phyloP scores from a whole-genome alignment of 192 early-diverging fungal genomes.

The Phycomyces blakesleeanus region DNA sequence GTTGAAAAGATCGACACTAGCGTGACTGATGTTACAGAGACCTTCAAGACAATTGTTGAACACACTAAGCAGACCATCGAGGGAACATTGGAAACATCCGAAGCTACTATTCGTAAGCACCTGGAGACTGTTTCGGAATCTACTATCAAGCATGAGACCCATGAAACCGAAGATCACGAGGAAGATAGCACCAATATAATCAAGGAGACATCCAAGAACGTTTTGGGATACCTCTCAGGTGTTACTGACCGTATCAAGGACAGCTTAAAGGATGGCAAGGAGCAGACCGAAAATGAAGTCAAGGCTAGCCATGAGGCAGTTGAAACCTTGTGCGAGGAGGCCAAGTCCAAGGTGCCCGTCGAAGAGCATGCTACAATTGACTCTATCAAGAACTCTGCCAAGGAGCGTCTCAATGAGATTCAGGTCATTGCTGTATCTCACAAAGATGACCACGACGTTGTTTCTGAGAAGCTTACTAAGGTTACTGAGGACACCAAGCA shows the following conservation, averaged over 20 bases:
- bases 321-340: slow-evolving; percentile 10
- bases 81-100: slow-evolving; percentile 3
- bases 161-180: neutral
- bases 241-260: slow-evolving; percentile 8
- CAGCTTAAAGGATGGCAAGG: neutral
- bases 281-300: slow-evolving; percentile 5
- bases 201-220: slow-evolving; percentile 9
- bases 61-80: slow-evolving; percentile 6
- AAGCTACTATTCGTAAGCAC: slow-evolving; percentile 12
- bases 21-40: neutral
- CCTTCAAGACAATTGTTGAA: neutral
- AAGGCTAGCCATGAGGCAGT: neutral
- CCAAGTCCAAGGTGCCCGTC: slow-evolving; percentile 10
- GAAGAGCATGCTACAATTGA: slow-evolving; percentile 9
- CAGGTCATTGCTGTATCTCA: neutral
- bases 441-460: slow-evolving; percentile 4
- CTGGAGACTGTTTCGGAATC: slow-evolving; percentile 16
- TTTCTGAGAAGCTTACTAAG: slow-evolving; percentile 10
- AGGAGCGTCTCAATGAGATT: slow-evolving; percentile 13
- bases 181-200: neutral
- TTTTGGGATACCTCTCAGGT: slow-evolving; percentile 1
- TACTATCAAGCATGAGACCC: neutral
- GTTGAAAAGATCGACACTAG: slow-evolving; percentile 8
- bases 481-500: slow-evolving; percentile 10
- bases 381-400: slow-evolving; percentile 5